Evolutionary conservation across 306 rosid species (phyloP).

Genomic region (Quercus variabilis): DNA sequence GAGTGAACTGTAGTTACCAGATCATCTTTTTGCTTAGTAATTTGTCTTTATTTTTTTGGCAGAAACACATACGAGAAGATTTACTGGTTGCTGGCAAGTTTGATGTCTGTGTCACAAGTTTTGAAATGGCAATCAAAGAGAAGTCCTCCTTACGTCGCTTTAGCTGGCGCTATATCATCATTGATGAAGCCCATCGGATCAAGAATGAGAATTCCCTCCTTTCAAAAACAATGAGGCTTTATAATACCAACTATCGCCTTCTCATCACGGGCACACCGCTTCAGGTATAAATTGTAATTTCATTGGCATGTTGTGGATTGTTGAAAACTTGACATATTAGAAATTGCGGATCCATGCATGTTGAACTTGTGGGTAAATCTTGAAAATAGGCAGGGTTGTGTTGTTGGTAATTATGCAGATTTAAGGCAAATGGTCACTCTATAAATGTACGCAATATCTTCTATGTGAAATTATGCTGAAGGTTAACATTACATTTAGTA

Average conservation of each 20-base stretch:
- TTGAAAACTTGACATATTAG: neutral
- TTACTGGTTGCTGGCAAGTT: slow-evolving; percentile 92
- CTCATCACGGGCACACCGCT: slow-evolving; percentile 96
- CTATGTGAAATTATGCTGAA: neutral
- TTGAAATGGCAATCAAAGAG: slow-evolving; percentile 99
- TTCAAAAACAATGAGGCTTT: slow-evolving; percentile 94
- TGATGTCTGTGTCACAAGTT: slow-evolving; percentile 95
- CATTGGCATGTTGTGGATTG: neutral
- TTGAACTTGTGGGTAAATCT: neutral
- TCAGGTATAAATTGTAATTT: slow-evolving; percentile 55
- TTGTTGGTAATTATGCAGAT: neutral
- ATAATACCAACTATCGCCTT: slow-evolving; percentile 85
- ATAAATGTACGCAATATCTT: neutral
- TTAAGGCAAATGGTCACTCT: neutral
- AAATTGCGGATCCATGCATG: neutral
- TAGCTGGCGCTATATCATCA: slow-evolving; percentile 95
- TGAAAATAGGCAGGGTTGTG: neutral
- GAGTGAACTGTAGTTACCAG: neutral
- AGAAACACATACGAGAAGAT: slow-evolving; percentile 83
- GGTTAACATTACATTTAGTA: neutral
- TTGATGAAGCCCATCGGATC: slow-evolving; percentile 96
- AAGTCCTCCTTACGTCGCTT: slow-evolving; percentile 78
- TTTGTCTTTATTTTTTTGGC: slow-evolving; percentile 21
- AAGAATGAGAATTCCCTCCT: slow-evolving; percentile 96
- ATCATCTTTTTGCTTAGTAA: neutral